Base-by-base conservation (phyloP, 2,329 filamentous ascomycete genomes). In the Botrytis fragariae region DNA sequence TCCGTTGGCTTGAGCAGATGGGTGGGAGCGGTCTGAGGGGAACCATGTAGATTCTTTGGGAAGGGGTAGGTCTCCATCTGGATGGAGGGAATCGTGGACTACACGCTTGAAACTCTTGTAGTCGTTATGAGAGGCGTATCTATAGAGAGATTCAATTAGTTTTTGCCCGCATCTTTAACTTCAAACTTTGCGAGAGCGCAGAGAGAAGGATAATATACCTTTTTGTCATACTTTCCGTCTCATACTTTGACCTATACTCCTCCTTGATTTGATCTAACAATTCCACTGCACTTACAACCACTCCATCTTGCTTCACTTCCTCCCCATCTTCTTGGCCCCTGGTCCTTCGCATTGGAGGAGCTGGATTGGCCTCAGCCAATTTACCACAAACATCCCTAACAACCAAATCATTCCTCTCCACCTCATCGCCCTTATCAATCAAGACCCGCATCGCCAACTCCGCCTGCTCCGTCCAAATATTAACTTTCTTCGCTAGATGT, bases 11-110 rank as follows among this genome's bases (percentile, higher is more conserved):
- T 69, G 65, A 0, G 48, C 12, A 32, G 65, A 57, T 2, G 35
- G 25, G 22, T 35, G 48, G 1, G n/a, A 32, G 48, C 65, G 48
- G 44, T 79, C 77, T 10, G 78, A 75, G 29, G 82, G 79, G 79
- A 93, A 92, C 91, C 91, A 93, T 18, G 88, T 87, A 20, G 85
- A 86, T 16, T 87, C 81, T 69, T 88, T 84, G 0, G 89, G 87
- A 25, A 90, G 79, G 5, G 86, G 85, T 2, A 85, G 85, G 4
- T 65, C 60, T 16, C 86, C 83, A 69, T 87, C 84, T n/a, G 85
- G 85, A 1, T 84, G 84, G 67, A 85, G 85, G 42, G 89, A 86
- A 76, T 91, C 88, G 79, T 91, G 89, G 4, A 91, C 84, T n/a
- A 87, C 81, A 14, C 84, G 83, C 79, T 89, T 88, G 84, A 91